A percentile compares a stretch with the other conserved stretches of the same genome.
These are phyloP conservation scores for Lasiodiplodia citricola DNA, from an alignment of 2,329 filamentous ascomycete genomes.

Conservation along the genomic window DNA sequence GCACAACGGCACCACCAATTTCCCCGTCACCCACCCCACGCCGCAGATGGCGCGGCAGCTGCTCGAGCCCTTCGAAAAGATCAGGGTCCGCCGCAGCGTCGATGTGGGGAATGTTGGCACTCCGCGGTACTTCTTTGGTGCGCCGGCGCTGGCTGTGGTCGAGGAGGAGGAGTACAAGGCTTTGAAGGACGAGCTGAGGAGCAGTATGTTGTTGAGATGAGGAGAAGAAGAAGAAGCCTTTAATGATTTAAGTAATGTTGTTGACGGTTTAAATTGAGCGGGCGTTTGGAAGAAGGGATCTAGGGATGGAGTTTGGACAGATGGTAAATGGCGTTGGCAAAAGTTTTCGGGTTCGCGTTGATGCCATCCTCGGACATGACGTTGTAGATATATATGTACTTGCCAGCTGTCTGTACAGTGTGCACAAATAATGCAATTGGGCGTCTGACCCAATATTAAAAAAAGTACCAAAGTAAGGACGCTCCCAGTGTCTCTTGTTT, in stretches of 20 bases:
- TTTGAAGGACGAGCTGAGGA: slow-evolving; percentile 13
- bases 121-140: slow-evolving; percentile 14
- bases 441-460: too few relatives aligned
- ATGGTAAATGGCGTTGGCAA: neutral
- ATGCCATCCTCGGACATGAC: neutral
- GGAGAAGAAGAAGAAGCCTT: neutral
- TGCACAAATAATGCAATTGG: too few relatives aligned
- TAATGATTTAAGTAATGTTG: neutral
- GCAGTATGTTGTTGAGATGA: neutral
- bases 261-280: neutral
- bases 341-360: neutral
- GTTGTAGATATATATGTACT: neutral
- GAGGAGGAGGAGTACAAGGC: slow-evolving; percentile 15
- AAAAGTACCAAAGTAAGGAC: too few relatives aligned
- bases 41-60: slow-evolving; percentile 5
- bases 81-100: neutral
- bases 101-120: slow-evolving; percentile 3
- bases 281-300: neutral
- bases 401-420: neutral
- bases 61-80: slow-evolving; percentile 9
- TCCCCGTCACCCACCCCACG: slow-evolving; percentile 11
- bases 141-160: neutral
- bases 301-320: neutral
- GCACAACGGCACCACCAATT: slow-evolving; percentile 21
- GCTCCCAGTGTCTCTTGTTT: too few relatives aligned